Evolutionary conservation across 192 early-diverging fungal genomes (phyloP).

Genomic region (Backusella liffmaniae): DNA sequence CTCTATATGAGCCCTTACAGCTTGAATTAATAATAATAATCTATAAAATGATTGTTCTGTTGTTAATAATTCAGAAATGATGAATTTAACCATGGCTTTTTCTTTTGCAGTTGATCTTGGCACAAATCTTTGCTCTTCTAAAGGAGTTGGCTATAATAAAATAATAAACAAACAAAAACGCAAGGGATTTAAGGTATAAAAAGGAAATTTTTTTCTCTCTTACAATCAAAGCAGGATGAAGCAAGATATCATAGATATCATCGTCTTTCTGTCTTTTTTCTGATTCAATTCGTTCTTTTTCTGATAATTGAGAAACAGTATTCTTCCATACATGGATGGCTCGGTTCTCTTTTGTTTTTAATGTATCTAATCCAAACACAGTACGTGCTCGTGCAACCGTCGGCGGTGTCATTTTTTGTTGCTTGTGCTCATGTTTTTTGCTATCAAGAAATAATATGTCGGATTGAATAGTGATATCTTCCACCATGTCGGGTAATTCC

Average conservation of each 20-base stretch:
- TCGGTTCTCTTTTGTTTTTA: neutral
- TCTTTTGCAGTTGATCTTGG: constrained; percentile 13
- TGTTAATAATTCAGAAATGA: constrained; percentile 17
- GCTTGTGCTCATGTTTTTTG: neutral
- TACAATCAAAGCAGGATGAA: constrained; percentile 13
- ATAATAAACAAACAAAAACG: neutral
- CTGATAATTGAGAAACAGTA: neutral
- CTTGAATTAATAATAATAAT: constrained; percentile 17
- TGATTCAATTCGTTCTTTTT: neutral
- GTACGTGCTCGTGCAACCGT: constrained; percentile 13
- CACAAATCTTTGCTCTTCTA: constrained; percentile 16
- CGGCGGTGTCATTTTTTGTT: neutral
- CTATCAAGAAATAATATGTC: neutral
- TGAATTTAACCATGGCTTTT: constrained; percentile 16
- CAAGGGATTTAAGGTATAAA: constrained; percentile 4
- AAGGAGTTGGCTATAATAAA: constrained; percentile 13
- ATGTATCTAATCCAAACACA: constrained; percentile 9
- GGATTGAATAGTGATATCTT: constrained; percentile 6
- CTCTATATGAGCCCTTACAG: constrained; percentile 1
- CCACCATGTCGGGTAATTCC: neutral
- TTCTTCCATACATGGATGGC: constrained; percentile 14
- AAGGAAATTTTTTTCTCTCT: neutral
- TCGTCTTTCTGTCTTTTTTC: neutral
- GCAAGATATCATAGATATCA: neutral
- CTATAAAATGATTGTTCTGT: constrained; percentile 21